A percentile compares a stretch with the other conserved stretches of the same genome.
These are phyloP conservation scores for Xylariales sp. DNA, from an alignment of 2,329 filamentous ascomycete genomes.

Conservation along the genomic window DNA sequence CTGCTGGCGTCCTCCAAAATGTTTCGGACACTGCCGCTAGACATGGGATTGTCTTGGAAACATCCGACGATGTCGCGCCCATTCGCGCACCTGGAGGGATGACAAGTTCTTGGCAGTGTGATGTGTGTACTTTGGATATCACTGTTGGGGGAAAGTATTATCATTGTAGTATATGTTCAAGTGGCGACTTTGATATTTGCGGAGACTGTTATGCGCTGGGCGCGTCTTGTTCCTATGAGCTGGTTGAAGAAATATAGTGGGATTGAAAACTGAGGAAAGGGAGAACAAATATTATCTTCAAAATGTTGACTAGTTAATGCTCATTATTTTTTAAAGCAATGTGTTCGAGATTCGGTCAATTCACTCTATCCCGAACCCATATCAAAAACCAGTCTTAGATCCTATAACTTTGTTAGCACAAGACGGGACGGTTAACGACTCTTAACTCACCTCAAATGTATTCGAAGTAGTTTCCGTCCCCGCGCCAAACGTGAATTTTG, in stretches of 20 bases:
- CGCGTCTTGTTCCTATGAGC: constrained; percentile 3
- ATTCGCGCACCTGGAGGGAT: neutral
- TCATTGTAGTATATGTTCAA: neutral
- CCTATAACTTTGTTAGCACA: neutral
- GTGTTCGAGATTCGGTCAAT: too few species aligned
- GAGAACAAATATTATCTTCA: too few species aligned
- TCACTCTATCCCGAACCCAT: neutral
- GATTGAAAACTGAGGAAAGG: too few species aligned
- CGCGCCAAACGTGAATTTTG: neutral
- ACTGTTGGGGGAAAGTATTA: neutral
- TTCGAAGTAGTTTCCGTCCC: neutral
- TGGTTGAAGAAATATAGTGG: neutral
- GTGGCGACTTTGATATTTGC: neutral
- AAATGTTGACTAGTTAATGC: too few species aligned
- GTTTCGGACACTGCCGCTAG: neutral
- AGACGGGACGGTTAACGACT: neutral
- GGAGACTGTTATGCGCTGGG: constrained; percentile 1
- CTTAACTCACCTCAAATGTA: neutral
- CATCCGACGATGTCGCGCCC: neutral
- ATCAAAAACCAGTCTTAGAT: neutral
- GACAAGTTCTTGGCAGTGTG: neutral
- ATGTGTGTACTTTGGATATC: neutral
- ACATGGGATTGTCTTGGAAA: neutral
- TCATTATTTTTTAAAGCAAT: too few species aligned
- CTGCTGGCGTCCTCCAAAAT: neutral